Conservation (phyloP, 2,329 filamentous ascomycete species). For the Juglanconis oblonga region DNA sequence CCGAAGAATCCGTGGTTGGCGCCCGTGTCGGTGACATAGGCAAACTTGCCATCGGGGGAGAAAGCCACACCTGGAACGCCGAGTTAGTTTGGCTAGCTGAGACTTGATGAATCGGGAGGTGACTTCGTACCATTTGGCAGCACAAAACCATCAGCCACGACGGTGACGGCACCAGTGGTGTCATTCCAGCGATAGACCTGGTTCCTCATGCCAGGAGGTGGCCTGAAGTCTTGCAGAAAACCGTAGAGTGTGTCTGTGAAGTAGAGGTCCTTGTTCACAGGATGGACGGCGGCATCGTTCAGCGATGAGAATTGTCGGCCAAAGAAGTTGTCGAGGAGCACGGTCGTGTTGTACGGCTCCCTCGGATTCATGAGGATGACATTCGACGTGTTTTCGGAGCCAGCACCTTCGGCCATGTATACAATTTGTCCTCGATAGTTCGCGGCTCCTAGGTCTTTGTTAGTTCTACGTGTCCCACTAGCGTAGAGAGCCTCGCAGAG, state of each 20-base stretch:
- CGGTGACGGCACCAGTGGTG: conserved; percentile 46
- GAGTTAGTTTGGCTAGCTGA: background rate
- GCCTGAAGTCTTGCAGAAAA: conserved; percentile 55
- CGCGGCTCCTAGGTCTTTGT: conserved; percentile 37
- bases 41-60: conserved; percentile 44
- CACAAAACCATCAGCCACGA: conserved; percentile 56
- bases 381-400: conserved; percentile 36
- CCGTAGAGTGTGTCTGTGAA: conserved; percentile 64
- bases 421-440: conserved; percentile 49
- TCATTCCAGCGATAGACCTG: conserved; percentile 59
- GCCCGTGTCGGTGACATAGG: conserved; percentile 56
- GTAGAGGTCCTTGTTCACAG: conserved; percentile 56
- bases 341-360: conserved; percentile 49
- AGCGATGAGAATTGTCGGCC: conserved; percentile 59
- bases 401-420: conserved; percentile 49
- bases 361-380: conserved; percentile 41
- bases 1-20: conserved; percentile 42
- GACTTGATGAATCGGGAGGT: no score
- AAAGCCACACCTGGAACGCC: conserved; percentile 43
- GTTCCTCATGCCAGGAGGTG: conserved; percentile 48
- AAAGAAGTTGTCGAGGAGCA: conserved; percentile 57
- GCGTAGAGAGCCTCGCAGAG: background rate
- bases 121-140: conserved; percentile 46
- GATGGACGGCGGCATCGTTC: conserved; percentile 55
- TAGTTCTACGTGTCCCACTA: background rate